Base-by-base conservation (phyloP, 148 eudicot genomes). In the Vaccinium corymbosum region DNA sequence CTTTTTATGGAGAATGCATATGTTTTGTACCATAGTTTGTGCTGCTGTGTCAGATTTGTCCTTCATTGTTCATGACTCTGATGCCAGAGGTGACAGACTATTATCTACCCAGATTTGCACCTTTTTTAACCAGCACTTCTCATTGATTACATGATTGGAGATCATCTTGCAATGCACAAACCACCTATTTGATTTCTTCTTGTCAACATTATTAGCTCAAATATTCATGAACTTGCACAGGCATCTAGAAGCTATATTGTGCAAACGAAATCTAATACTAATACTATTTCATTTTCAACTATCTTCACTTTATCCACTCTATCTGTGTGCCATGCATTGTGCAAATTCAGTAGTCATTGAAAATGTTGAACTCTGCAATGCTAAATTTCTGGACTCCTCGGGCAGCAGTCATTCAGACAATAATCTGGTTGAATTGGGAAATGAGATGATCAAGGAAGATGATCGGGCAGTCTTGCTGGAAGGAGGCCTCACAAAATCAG, bases 401-500 rank as follows among this genome's bases (percentile, higher is more conserved):
- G 70, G 38, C 64, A 82, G 88, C 94, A 97, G 99, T 85, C 99
- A 97, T 86, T 92, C 98, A 53, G 98, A 97, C 82, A 90, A 85
- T 84, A 95, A 95, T 91, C 87, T 94, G 84, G 93, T 83, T 88
- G 98, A 95, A 88, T 84, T 95, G 86, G 98, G 87, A 84, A 94
- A 89, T 87, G 91, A 90, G 35, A 81, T 89, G 80, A 85, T 80
- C 71, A 94, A 95, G 89, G 98, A 95, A 83, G 97, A 94, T 88
- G 97, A 93, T 84, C 92, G 97, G 29, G 90, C 91, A 76, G 90
- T 91, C 52, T 88, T 97, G 86, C 88, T 97, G 86, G 99, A 97
- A 92, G 98, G 99, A 55, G 99, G 98, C 72, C 93, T 97, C 82
- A 56, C 94, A 81, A 95, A 90, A 87, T 89, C 99, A 85, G 88